A percentile compares a stretch with the other conserved stretches of the same genome.
Conservation (phyloP, 345 rosid genomes). For the Pugionium dolabratum region DNA sequence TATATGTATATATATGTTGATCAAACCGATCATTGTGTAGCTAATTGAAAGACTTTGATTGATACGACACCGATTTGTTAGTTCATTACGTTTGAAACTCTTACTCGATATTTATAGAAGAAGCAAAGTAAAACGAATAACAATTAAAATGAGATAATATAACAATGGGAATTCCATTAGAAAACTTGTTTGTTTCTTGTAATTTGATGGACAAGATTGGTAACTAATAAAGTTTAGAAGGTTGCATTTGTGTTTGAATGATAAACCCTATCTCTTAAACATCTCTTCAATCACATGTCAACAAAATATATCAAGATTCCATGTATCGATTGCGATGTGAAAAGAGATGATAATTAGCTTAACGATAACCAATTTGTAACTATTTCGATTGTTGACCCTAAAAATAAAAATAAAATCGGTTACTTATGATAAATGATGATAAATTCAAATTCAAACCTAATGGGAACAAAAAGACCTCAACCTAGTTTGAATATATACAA, state of each 20-base stretch:
- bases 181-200: conserved; percentile 27
- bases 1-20: too few species aligned
- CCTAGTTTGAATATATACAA: too few species aligned
- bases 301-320: conserved; percentile 32
- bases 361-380: conserved; percentile 12
- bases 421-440: neutral
- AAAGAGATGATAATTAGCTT: conserved; percentile 16
- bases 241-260: conserved; percentile 38
- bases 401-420: neutral
- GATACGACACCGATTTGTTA: conserved; percentile 31
- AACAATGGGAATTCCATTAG: conserved; percentile 21
- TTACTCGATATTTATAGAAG: conserved; percentile 30
- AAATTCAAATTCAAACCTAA: neutral
- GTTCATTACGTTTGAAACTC: conserved; percentile 41
- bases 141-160: conserved; percentile 30
- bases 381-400: neutral
- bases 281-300: conserved; percentile 41
- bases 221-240: conserved; percentile 41
- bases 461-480: too few species aligned
- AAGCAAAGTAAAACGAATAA: conserved; percentile 25
- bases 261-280: conserved; percentile 35
- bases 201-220: conserved; percentile 41
- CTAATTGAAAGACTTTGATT: conserved; percentile 20
- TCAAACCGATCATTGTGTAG: conserved; percentile 34
- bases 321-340: conserved; percentile 30